phyloP scores from a whole-genome alignment of 108 stramenopile genomes.

The Licmophora abbreviata region DNA sequence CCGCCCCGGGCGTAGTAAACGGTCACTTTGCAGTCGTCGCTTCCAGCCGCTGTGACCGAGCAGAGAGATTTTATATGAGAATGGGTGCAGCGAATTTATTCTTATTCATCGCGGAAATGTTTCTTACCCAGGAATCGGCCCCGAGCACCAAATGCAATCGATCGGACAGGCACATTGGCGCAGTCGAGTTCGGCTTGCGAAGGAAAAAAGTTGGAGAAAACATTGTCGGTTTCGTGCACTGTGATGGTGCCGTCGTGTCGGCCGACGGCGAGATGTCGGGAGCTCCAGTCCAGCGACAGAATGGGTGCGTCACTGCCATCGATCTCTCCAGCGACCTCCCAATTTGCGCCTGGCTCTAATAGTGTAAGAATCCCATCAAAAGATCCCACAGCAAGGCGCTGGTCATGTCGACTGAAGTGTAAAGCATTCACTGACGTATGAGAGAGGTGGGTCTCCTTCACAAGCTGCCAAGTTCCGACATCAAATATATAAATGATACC shows the following conservation, averaged over 20 bases:
- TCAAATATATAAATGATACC: conserved; percentile 23
- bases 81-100: no score
- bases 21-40: conserved; percentile 16
- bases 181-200: no score
- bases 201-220: conserved; percentile 18
- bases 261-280: conserved; percentile 27
- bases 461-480: conserved; percentile 19
- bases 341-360: conserved; percentile 14
- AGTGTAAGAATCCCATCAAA: conserved; percentile 24
- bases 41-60: conserved; percentile 15
- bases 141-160: conserved; percentile 30
- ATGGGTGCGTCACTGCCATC: conserved; percentile 24
- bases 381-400: conserved; percentile 24
- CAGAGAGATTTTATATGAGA: no score
- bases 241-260: conserved; percentile 29
- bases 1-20: conserved; percentile 19
- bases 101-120: no score
- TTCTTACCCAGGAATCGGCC: no score
- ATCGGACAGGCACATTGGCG: conserved; percentile 21
- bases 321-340: conserved; percentile 24
- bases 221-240: conserved; percentile 28
- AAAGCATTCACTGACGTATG: conserved; percentile 20
- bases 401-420: conserved; percentile 20
- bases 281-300: conserved; percentile 24
- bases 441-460: conserved; percentile 21